phyloP scores from a whole-genome alignment of 441 rosid genomes.

The Pelargonium cotyledonis region DNA sequence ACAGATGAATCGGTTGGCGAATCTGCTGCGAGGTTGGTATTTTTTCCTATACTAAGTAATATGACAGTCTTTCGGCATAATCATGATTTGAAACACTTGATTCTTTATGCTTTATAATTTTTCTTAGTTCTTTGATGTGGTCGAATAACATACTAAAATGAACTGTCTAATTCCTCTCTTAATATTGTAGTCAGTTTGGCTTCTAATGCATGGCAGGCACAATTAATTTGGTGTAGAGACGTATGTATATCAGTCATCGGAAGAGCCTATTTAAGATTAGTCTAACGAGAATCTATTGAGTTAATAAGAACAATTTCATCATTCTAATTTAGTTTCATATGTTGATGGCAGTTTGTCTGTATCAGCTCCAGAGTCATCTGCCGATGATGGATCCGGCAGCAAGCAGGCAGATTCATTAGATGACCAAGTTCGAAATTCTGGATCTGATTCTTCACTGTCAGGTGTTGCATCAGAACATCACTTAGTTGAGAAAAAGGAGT shows the following conservation, averaged over 20 bases:
- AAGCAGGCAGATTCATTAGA: conserved; percentile 44
- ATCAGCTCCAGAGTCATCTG: conserved; percentile 38
- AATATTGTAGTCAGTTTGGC: too few relatives aligned
- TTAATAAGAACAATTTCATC: neutral
- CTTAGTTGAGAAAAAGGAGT: conserved; percentile 47
- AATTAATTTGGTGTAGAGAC: too few relatives aligned
- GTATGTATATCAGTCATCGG: too few relatives aligned
- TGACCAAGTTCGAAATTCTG: conserved; percentile 50
- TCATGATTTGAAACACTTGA: neutral
- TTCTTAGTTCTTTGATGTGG: too few relatives aligned
- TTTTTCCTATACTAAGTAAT: neutral
- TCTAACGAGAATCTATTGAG: neutral
- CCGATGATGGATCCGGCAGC: conserved; percentile 39
- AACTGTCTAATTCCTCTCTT: too few relatives aligned
- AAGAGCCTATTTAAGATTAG: too few relatives aligned
- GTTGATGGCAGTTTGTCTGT: conserved; percentile 43
- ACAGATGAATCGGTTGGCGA: conserved; percentile 33
- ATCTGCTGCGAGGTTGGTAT: conserved; percentile 49
- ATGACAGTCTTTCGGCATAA: neutral
- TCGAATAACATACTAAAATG: too few relatives aligned
- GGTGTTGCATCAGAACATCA: conserved; percentile 51
- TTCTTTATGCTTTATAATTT: neutral
- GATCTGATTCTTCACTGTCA: conserved; percentile 52
- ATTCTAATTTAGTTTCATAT: neutral
- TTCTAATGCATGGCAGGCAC: too few relatives aligned